Evolutionary conservation across 2,329 filamentous ascomycete genomes (phyloP), one percentile per base, ranked within the genome.

Genomic region (Thelonectria blattea): DNA sequence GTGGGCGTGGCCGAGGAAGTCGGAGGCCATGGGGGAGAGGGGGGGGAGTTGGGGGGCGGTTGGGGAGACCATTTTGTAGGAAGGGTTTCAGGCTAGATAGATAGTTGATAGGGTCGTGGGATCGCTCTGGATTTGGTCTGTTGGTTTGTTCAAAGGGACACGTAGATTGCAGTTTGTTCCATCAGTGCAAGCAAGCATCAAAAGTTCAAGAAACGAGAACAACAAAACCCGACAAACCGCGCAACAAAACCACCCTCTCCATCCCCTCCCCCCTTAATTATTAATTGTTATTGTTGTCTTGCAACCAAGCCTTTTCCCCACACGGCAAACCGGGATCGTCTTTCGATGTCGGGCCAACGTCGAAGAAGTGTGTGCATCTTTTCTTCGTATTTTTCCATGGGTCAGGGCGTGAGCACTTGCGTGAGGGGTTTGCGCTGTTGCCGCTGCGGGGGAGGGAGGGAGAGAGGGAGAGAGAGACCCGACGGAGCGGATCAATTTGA

Each of bases 31-130:
- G 20, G 55, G 50, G 34, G 60, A 41, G 18, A 70, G 56, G 20
- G 67, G 67, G 18, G 68, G 68, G 41, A 70, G 58, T 20, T 60
- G 58, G 20, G 58, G 58, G 24, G 58, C 52, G 30, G 45, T 47
- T 47, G 24, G 27, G 4, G 58, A 60, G 37, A 52, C 52, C 58
- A 60, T 30, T 10, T 30, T 30, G 2, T 24, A 3, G 3, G 27
- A 8, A 30, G 27, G 27, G 5, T n/a, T n/a, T n/a, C n/a, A n/a
- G n/a, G n/a, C n/a, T n/a, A n/a, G n/a, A n/a, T n/a, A n/a, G n/a
- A n/a, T n/a, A n/a, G n/a, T n/a, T n/a, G n/a, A n/a, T n/a, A n/a
- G n/a, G n/a, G n/a, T n/a, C n/a, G n/a, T n/a, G 18, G 43, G 15
- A 15, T 30, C 4, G 27, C 3, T n/a, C 24, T 30, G 20, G 43